Conservation (phyloP, 257 asterid species). For the Osmanthus fragrans region DNA sequence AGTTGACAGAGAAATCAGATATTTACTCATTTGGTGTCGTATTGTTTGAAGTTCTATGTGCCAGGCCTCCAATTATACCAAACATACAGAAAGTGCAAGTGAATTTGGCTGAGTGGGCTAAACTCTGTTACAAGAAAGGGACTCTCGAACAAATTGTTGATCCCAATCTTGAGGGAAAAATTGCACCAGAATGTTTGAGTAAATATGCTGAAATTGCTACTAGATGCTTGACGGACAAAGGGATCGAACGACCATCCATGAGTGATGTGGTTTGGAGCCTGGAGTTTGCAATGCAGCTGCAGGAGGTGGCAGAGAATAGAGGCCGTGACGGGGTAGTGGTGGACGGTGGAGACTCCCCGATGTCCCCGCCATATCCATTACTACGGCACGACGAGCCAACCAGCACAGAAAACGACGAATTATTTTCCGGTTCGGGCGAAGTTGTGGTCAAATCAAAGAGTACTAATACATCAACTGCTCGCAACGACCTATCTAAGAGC, state of each 20-base stretch:
- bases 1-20: slow-evolving; percentile 65
- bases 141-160: slow-evolving; percentile 48
- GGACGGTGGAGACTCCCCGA: not conserved
- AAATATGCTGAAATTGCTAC: slow-evolving; percentile 45
- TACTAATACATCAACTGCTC: slow-evolving; percentile 5
- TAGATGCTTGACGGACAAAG: slow-evolving; percentile 46
- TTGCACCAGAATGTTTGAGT: slow-evolving; percentile 47
- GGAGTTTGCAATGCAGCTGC: slow-evolving; percentile 60
- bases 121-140: slow-evolving; percentile 36
- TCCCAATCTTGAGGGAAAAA: slow-evolving; percentile 40
- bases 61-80: slow-evolving; percentile 40
- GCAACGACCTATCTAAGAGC: not conserved
- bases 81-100: slow-evolving; percentile 35
- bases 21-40: slow-evolving; percentile 75
- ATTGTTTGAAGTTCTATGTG: slow-evolving; percentile 54
- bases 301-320: slow-evolving; percentile 44
- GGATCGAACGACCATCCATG: slow-evolving; percentile 58
- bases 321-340: not conserved
- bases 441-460: not conserved
- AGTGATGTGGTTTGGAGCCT: slow-evolving; percentile 65
- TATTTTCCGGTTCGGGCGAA: slow-evolving; percentile 28
- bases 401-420: slow-evolving; percentile 27
- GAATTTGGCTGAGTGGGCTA: slow-evolving; percentile 61
- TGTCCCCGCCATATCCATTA: slow-evolving; percentile 9
- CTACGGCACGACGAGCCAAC: not conserved